Evolutionary conservation across 2,329 filamentous ascomycete genomes (phyloP).

Genomic region (Stemphylium vesicarium): DNA sequence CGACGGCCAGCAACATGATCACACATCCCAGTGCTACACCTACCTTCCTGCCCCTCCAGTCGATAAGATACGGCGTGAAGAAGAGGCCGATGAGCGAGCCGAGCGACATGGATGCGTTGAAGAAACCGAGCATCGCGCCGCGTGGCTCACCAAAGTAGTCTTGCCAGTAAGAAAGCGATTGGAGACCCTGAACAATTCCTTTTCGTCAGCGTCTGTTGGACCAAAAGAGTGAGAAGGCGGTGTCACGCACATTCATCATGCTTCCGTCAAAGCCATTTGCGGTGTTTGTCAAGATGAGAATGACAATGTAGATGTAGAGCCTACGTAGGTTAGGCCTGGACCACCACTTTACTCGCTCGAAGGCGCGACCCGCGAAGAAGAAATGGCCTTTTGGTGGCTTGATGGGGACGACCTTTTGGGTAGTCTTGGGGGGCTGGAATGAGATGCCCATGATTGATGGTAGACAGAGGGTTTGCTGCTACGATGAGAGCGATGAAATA

Average conservation of each 20-base stretch:
- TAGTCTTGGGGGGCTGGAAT: constrained; percentile 14
- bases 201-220: constrained; percentile 7
- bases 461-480: not conserved
- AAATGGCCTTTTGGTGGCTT: constrained; percentile 24
- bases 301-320: constrained; percentile 20
- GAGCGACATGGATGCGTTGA: constrained; percentile 26
- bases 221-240: not conserved
- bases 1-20: constrained; percentile 37
- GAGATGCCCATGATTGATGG: constrained; percentile 7
- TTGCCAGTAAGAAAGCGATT: constrained; percentile 29
- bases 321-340: constrained; percentile 14
- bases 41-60: constrained; percentile 31
- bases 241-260: constrained; percentile 41
- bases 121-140: constrained; percentile 37
- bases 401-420: constrained; percentile 16
- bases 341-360: constrained; percentile 17
- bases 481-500: not conserved
- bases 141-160: constrained; percentile 31
- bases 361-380: constrained; percentile 20
- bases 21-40: constrained; percentile 36
- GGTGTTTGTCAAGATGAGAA: constrained; percentile 20
- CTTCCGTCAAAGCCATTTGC: constrained; percentile 57
- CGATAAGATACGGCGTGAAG: constrained; percentile 30
- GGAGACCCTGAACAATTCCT: constrained; percentile 23
- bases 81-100: constrained; percentile 25